Evolutionary conservation across 2,329 filamentous ascomycete genomes (phyloP).

Genomic region (Drechslerella dactyloides): DNA sequence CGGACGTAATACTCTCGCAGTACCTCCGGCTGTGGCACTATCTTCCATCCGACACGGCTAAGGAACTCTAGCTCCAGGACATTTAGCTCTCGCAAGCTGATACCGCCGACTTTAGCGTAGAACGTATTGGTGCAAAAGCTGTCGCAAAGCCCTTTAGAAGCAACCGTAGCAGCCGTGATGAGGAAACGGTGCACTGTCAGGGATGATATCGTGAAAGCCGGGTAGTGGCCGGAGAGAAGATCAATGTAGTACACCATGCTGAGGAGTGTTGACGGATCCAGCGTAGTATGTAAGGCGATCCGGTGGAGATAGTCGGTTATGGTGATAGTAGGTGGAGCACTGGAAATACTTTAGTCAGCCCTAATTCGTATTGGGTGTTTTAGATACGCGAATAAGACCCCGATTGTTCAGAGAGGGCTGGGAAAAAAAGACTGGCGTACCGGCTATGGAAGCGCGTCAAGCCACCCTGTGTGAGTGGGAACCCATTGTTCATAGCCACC

Average conservation of each 20-base stretch:
- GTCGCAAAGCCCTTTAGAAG: slow-evolving; percentile 92
- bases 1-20: slow-evolving; percentile 92
- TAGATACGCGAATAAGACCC: slow-evolving; percentile 25
- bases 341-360: slow-evolving; percentile 55
- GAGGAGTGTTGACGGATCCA: slow-evolving; percentile 90
- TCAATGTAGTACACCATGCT: slow-evolving; percentile 99
- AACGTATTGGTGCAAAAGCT: slow-evolving; percentile 98
- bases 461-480: slow-evolving; percentile 82
- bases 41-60: slow-evolving; percentile 91
- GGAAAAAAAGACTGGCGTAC: slow-evolving; percentile 61
- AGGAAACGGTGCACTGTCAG: slow-evolving; percentile 96
- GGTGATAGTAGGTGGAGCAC: slow-evolving; percentile 85
- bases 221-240: slow-evolving; percentile 86
- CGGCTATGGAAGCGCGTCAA: slow-evolving; percentile 95
- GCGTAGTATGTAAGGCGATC: slow-evolving; percentile 88
- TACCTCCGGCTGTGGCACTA: slow-evolving; percentile 92
- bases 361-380: slow-evolving; percentile 45
- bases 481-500: slow-evolving; percentile 87
- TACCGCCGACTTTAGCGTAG: slow-evolving; percentile 90
- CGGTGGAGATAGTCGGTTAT: slow-evolving; percentile 92
- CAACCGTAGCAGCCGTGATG: slow-evolving; percentile 93
- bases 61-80: slow-evolving; percentile 92
- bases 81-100: slow-evolving; percentile 86
- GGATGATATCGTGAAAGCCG: slow-evolving; percentile 93
- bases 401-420: slow-evolving; percentile 24